A percentile compares a stretch with the other conserved stretches of the same genome.
These are phyloP conservation scores for Pezicula neosporulosa DNA, from an alignment of 2,329 filamentous ascomycete species.

Conservation along the genomic window DNA sequence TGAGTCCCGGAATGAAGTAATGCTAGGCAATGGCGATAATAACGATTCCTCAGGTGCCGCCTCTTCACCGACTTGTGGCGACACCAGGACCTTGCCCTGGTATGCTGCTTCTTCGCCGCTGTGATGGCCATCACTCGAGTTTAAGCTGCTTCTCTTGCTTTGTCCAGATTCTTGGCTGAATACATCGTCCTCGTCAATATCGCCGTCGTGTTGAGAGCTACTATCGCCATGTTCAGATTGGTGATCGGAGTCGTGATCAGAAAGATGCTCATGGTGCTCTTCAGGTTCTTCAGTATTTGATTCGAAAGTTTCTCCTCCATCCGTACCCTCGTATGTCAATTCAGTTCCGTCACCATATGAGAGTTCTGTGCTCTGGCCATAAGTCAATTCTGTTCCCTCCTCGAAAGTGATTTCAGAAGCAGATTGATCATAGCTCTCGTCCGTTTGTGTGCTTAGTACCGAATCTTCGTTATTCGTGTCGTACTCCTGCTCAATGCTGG, in stretches of 20 bases:
- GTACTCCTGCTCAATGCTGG: slow-evolving; percentile 39
- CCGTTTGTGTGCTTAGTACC: slow-evolving; percentile 28
- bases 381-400: slow-evolving; percentile 15
- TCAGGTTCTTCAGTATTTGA: neutral
- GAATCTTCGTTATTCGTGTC: slow-evolving; percentile 27
- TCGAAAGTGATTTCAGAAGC: slow-evolving; percentile 23
- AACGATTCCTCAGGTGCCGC: slow-evolving; percentile 38
- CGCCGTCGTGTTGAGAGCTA: slow-evolving; percentile 28
- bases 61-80: slow-evolving; percentile 24
- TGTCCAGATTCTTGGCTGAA: slow-evolving; percentile 24
- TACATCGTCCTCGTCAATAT: slow-evolving; percentile 28
- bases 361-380: slow-evolving; percentile 18
- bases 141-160: slow-evolving; percentile 20
- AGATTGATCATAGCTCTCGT: slow-evolving; percentile 23
- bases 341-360: slow-evolving; percentile 12
- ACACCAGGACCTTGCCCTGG: slow-evolving; percentile 21
- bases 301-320: slow-evolving; percentile 1
- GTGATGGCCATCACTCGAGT: slow-evolving; percentile 20
- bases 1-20: slow-evolving; percentile 31
- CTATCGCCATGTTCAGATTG: slow-evolving; percentile 22
- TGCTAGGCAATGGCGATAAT: slow-evolving; percentile 40
- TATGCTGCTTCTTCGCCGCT: slow-evolving; percentile 18
- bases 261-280: slow-evolving; percentile 1
- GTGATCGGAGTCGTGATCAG: slow-evolving; percentile 11
- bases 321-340: neutral